These are phyloP conservation scores for Pseudocercospora cruenta DNA, from an alignment of 2,329 filamentous ascomycete genomes.

Conservation along the genomic window DNA sequence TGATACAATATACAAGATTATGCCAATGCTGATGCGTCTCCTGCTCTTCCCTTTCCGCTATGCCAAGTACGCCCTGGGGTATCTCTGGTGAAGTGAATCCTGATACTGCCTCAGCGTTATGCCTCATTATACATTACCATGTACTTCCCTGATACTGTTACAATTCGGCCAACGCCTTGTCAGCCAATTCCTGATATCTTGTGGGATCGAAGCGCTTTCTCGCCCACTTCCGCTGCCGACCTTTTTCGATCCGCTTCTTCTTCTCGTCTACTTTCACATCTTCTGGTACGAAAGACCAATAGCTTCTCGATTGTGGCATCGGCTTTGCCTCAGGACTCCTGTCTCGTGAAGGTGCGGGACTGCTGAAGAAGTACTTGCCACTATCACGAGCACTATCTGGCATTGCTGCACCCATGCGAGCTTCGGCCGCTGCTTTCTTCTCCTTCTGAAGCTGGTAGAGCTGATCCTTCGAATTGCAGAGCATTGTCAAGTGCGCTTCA, in stretches of 20 bases:
- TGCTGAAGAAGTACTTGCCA: constrained; percentile 11
- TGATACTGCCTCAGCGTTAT: not conserved
- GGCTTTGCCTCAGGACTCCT: not conserved
- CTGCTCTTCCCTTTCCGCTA: not conserved
- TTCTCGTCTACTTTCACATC: constrained; percentile 33
- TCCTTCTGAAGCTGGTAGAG: constrained; percentile 20
- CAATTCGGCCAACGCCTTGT: constrained; percentile 37
- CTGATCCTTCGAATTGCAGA: constrained; percentile 32
- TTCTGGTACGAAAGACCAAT: constrained; percentile 33
- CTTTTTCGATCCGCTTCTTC: constrained; percentile 32
- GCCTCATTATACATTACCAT: not conserved
- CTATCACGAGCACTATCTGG: constrained; percentile 1
- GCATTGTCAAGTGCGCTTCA: constrained; percentile 41
- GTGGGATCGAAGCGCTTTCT: constrained; percentile 34
- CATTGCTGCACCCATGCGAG: constrained; percentile 12
- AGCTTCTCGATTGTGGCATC: constrained; percentile 26
- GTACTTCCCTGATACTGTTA: constrained; percentile 12
- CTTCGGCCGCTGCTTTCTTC: constrained; percentile 15
- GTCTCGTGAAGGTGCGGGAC: constrained; percentile 11
- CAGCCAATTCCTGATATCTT: constrained; percentile 34
- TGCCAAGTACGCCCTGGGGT: not conserved
- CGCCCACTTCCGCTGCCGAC: constrained; percentile 34
- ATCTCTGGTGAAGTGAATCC: not conserved
- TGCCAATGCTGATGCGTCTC: not conserved
- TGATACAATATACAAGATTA: not conserved